Evolutionary conservation across 129 eudicot genomes (phyloP).

Genomic region (Chrysanthemum makinoi): DNA sequence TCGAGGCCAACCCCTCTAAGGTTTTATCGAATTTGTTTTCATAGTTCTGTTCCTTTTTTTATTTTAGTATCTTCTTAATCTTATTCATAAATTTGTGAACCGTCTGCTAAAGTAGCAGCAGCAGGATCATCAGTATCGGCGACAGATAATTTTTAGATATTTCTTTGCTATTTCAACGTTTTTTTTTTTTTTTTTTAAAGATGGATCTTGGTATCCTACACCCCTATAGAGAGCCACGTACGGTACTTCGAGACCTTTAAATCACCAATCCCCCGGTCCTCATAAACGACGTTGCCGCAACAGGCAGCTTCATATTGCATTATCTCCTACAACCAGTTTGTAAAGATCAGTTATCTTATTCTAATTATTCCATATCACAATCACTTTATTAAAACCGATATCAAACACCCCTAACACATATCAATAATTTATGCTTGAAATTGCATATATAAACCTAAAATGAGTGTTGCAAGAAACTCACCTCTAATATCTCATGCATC

Average conservation of each 20-base stretch:
- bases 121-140: slow-evolving; percentile 20
- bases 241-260: slow-evolving; percentile 92
- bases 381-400: too few species aligned
- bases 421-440: not conserved
- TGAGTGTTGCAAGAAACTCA: slow-evolving; percentile 30
- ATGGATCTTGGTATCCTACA: slow-evolving; percentile 59
- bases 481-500: slow-evolving; percentile 90
- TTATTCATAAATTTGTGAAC: slow-evolving; percentile 31
- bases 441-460: not conserved
- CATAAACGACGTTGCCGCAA: slow-evolving; percentile 28
- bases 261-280: slow-evolving; percentile 87
- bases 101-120: slow-evolving; percentile 24
- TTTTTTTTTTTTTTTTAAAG: slow-evolving; percentile 28
- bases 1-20: slow-evolving; percentile 72
- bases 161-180: slow-evolving; percentile 28
- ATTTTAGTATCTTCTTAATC: slow-evolving; percentile 32
- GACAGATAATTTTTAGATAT: slow-evolving; percentile 28
- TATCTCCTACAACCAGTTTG: too few species aligned
- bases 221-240: slow-evolving; percentile 85
- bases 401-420: too few species aligned
- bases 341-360: too few species aligned
- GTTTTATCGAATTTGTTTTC: slow-evolving; percentile 85
- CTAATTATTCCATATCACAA: too few species aligned
- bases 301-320: not conserved
- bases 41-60: slow-evolving; percentile 45